Evolutionary conservation across 1,284 basidiomycete species (phyloP).

Genomic region (Microbotryum violaceum): DNA sequence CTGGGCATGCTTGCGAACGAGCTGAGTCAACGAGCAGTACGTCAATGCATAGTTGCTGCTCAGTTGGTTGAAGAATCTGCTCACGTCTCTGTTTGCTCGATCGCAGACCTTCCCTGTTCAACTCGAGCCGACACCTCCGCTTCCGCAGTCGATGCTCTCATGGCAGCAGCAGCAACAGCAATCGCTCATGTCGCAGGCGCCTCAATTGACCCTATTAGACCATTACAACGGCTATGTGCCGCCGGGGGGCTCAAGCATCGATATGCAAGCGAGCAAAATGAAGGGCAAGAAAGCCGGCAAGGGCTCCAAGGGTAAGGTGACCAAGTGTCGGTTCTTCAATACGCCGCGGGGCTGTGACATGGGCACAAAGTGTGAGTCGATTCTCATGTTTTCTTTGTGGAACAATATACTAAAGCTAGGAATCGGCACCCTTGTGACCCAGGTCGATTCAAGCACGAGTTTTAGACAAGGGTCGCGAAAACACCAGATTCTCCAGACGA

Average conservation of each 20-base stretch:
- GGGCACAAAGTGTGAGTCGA: conserved; percentile 19
- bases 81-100: no score
- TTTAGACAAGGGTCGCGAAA: no score
- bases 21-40: no score
- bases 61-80: no score
- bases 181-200: neutral
- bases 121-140: conserved; percentile 7
- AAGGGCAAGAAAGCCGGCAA: neutral
- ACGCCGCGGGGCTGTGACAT: conserved; percentile 19
- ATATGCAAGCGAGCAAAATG: neutral
- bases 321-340: conserved; percentile 14
- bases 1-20: neutral
- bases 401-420: no score
- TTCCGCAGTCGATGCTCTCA: neutral
- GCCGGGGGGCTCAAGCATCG: neutral
- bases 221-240: conserved; percentile 4
- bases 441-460: no score
- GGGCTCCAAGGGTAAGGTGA: neutral
- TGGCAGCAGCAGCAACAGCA: neutral
- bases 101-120: no score
- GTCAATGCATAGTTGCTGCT: no score
- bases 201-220: neutral
- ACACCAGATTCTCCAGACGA: no score
- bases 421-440: no score
- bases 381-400: neutral